These are phyloP conservation scores for Yamadazyma oceani DNA, from an alignment of 1,139 yeast species.

Conservation along the genomic window DNA sequence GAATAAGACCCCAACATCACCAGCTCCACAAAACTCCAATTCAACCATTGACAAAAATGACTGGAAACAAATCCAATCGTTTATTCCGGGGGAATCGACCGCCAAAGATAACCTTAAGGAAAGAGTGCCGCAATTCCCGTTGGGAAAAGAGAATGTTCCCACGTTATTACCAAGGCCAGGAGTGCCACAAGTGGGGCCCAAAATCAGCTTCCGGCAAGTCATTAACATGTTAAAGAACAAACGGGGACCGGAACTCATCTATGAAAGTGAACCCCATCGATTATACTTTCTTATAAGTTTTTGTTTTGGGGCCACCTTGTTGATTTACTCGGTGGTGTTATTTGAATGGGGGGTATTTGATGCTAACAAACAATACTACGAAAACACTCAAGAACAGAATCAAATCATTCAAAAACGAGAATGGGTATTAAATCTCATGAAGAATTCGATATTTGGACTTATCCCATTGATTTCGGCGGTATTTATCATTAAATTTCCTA, in stretches of 20 bases:
- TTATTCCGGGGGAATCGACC: slow-evolving; percentile 61
- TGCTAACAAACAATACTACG: slow-evolving; percentile 57
- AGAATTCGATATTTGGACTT: slow-evolving; percentile 36
- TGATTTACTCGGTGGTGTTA: slow-evolving; percentile 64
- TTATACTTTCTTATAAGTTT: slow-evolving; percentile 70
- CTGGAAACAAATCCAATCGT: slow-evolving; percentile 47
- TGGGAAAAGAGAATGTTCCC: slow-evolving; percentile 65
- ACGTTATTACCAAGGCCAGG: slow-evolving; percentile 72
- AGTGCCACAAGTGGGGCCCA: slow-evolving; percentile 64
- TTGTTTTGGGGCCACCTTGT: slow-evolving; percentile 65
- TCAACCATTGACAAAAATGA: slow-evolving; percentile 26
- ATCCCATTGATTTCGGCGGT: slow-evolving; percentile 42
- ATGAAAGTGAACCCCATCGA: slow-evolving; percentile 82
- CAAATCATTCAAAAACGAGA: slow-evolving; percentile 38
- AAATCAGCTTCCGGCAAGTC: slow-evolving; percentile 61
- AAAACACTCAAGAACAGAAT: slow-evolving; percentile 50
- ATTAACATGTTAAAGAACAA: slow-evolving; percentile 57
- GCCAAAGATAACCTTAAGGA: slow-evolving; percentile 50
- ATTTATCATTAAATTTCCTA: slow-evolving; percentile 54
- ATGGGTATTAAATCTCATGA: slow-evolving; percentile 32
- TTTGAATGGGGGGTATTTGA: slow-evolving; percentile 59
- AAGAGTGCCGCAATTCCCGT: slow-evolving; percentile 62
- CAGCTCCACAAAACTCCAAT: not conserved
- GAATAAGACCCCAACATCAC: no score
- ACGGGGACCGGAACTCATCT: slow-evolving; percentile 68